These are phyloP conservation scores for Coemansia sp. DNA, from an alignment of 192 early-diverging fungal species.

Conservation along the genomic window DNA sequence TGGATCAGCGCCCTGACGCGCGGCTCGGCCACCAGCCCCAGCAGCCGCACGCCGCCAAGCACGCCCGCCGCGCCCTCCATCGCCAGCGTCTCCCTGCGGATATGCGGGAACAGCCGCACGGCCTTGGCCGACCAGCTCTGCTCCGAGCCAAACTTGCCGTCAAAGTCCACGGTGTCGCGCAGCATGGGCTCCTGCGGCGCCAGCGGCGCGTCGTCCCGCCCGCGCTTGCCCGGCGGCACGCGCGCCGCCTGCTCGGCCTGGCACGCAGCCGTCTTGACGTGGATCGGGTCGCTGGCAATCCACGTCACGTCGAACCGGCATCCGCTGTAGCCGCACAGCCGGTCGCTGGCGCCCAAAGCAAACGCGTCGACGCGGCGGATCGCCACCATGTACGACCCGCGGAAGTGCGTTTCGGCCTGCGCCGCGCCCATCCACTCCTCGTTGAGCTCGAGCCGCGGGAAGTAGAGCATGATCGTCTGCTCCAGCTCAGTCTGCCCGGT, in stretches of 20 bases:
- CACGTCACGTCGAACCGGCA: constrained; percentile 15
- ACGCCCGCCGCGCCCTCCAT: not conserved
- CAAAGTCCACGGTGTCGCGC: constrained; percentile 7
- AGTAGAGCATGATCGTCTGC: constrained; percentile 9
- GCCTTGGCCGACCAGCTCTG: constrained; percentile 28
- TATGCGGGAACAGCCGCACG: constrained; percentile 14
- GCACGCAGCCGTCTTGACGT: not conserved
- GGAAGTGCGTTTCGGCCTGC: not conserved
- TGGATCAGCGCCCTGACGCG: not conserved
- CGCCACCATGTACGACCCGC: constrained; percentile 17
- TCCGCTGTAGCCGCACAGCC: not conserved
- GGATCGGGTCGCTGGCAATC: constrained; percentile 26
- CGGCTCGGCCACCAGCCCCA: constrained; percentile 7
- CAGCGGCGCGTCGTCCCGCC: not conserved
- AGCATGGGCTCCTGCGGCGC: not conserved
- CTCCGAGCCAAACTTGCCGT: not conserved
- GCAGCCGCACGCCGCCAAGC: constrained; percentile 2
- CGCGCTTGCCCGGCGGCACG: not conserved
- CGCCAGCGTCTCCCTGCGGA: not conserved
- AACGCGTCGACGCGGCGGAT: constrained; percentile 18
- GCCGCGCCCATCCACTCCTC: constrained; percentile 11
- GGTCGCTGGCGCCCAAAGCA: too few species aligned
- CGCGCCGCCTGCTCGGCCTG: not conserved
- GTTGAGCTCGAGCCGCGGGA: constrained; percentile 6
- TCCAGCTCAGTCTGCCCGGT: not conserved